These are phyloP conservation scores for Glycine tomentella DNA, from an alignment of 306 rosid species.

Conservation along the genomic window DNA sequence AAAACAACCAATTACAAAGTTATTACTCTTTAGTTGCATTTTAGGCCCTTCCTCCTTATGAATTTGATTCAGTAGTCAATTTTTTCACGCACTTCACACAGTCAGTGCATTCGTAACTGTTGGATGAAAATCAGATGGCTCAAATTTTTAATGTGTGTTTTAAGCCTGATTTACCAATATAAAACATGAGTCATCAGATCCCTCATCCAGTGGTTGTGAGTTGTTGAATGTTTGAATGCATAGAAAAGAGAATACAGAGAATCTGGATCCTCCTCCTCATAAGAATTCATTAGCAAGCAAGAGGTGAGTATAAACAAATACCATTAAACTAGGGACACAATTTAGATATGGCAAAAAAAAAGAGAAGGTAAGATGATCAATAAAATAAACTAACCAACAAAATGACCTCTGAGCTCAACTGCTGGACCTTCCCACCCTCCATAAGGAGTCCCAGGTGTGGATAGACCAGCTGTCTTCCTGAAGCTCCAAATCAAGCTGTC, in stretches of 20 bases:
- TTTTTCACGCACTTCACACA: background rate
- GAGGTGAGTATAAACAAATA: background rate
- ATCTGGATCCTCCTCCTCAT: background rate
- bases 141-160: background rate
- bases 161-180: background rate
- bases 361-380: background rate
- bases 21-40: background rate
- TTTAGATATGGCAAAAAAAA: background rate
- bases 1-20: background rate
- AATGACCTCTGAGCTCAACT: conserved; percentile 88
- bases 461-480: conserved; percentile 76
- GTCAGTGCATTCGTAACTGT: background rate
- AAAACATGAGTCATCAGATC: background rate
- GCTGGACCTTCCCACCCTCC: conserved; percentile 71
- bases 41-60: too few relatives aligned
- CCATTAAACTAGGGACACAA: background rate
- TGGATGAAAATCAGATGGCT: background rate
- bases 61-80: too few relatives aligned
- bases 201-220: background rate
- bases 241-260: background rate
- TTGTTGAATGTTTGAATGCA: background rate
- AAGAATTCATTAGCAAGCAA: background rate
- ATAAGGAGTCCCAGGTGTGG: conserved; percentile 74
- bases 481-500: conserved; percentile 85
- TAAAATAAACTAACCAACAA: conserved; percentile 69